A percentile compares a stretch with the other conserved stretches of the same genome.
Conservation (phyloP, 2,329 filamentous ascomycete genomes). For the Clarireedia paspali region DNA sequence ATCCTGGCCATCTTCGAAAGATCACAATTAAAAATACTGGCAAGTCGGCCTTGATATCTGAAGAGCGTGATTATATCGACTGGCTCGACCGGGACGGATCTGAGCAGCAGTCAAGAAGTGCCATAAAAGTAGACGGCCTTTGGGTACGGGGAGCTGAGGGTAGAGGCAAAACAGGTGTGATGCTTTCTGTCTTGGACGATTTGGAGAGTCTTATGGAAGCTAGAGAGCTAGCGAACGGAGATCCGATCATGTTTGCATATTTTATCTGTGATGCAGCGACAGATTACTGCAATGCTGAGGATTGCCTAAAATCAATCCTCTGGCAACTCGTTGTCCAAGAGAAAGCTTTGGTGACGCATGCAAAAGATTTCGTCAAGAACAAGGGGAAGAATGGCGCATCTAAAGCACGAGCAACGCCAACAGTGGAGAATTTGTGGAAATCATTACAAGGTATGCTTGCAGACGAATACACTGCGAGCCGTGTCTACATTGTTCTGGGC, state of each 20-base stretch:
- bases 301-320: not conserved
- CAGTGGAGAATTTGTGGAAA: not conserved
- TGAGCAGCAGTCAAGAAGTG: too few species aligned
- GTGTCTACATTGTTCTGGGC: not conserved
- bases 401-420: not conserved
- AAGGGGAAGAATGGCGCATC: not conserved
- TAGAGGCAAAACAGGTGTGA: constrained; percentile 3
- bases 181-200: constrained; percentile 4
- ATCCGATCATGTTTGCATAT: not conserved
- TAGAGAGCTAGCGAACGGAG: not conserved
- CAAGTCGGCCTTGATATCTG: too few species aligned
- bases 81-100: too few species aligned
- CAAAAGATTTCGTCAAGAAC: not conserved
- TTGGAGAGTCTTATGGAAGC: not conserved
- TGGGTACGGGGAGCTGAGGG: constrained; percentile 5
- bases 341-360: not conserved
- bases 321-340: not conserved
- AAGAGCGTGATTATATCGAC: too few species aligned
- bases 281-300: constrained; percentile 4
- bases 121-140: too few species aligned
- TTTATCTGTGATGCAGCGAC: constrained; percentile 5
- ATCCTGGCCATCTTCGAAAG: too few species aligned
- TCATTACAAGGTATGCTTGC: not conserved
- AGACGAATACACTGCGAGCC: not conserved
- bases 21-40: too few species aligned